These are phyloP conservation scores for Salix arbutifolia DNA, from an alignment of 345 rosid species.

Conservation along the genomic window DNA sequence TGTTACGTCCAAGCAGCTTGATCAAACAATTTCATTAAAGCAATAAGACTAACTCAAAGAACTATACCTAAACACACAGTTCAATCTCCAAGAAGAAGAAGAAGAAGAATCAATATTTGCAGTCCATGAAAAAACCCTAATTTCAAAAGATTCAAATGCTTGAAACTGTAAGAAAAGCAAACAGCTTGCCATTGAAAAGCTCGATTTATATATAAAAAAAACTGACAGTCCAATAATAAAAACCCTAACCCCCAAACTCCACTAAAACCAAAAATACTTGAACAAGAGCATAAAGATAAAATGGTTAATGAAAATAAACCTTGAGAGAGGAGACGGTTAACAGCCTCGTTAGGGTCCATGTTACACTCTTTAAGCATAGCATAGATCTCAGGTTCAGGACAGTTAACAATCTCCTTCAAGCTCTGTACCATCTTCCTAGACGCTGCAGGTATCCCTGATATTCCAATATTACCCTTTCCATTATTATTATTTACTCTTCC, in stretches of 20 bases:
- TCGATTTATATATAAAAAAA: not conserved
- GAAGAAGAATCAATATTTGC: not conserved
- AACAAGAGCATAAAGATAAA: not conserved
- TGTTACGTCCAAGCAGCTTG: not conserved
- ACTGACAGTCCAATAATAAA: not conserved
- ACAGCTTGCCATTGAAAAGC: not conserved
- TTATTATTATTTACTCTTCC: constrained; percentile 29
- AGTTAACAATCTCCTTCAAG: constrained; percentile 95
- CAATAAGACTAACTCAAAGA: not conserved
- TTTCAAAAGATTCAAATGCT: not conserved
- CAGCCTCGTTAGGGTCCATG: constrained; percentile 99
- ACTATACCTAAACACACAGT: not conserved
- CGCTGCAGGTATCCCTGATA: constrained; percentile 63
- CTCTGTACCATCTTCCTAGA: constrained; percentile 83
- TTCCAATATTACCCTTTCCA: constrained; percentile 54
- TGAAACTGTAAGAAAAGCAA: not conserved
- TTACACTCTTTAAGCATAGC: constrained; percentile 89
- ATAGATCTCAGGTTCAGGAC: constrained; percentile 90
- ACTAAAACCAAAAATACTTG: not conserved
- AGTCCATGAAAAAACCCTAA: not conserved
- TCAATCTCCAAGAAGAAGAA: not conserved
- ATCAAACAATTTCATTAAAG: not conserved
- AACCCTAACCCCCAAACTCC: not conserved
- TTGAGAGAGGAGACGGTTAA: constrained; percentile 89
- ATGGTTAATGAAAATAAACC: constrained; percentile 32